These are phyloP conservation scores for Petrea volubilis DNA, from an alignment of 257 asterid genomes.

Conservation along the genomic window DNA sequence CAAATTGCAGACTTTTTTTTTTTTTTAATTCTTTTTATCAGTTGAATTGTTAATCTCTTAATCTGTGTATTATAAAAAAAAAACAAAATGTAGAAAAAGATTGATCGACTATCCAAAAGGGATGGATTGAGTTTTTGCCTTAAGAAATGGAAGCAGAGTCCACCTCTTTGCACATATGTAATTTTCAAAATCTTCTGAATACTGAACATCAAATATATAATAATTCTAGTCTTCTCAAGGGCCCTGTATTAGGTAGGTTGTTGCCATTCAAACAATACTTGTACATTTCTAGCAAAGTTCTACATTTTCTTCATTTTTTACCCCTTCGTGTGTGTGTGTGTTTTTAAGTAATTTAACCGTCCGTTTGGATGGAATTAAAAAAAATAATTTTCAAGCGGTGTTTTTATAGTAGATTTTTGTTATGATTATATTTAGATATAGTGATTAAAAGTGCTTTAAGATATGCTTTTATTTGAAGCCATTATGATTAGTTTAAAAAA, in stretches of 20 bases:
- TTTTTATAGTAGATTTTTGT: too few species aligned
- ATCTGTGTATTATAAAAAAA: neutral
- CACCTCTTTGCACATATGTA: neutral
- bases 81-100: neutral
- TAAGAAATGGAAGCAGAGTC: neutral
- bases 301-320: too few species aligned
- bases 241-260: neutral
- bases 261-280: neutral
- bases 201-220: neutral
- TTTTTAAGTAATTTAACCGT: neutral
- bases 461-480: too few species aligned
- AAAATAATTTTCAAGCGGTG: too few species aligned
- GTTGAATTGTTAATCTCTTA: conserved; percentile 27
- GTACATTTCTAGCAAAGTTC: too few species aligned
- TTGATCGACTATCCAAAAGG: conserved; percentile 4
- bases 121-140: conserved; percentile 16
- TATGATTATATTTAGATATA: too few species aligned
- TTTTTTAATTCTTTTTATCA: conserved; percentile 10
- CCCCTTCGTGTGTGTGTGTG: neutral
- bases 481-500: too few species aligned
- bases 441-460: too few species aligned
- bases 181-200: neutral
- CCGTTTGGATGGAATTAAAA: too few species aligned
- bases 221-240: neutral
- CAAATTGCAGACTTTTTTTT: neutral